A percentile compares a stretch with the other conserved stretches of the same genome.
phyloP scores from a whole-genome alignment of 2,329 filamentous ascomycete species.

The Tolypocladium album region DNA sequence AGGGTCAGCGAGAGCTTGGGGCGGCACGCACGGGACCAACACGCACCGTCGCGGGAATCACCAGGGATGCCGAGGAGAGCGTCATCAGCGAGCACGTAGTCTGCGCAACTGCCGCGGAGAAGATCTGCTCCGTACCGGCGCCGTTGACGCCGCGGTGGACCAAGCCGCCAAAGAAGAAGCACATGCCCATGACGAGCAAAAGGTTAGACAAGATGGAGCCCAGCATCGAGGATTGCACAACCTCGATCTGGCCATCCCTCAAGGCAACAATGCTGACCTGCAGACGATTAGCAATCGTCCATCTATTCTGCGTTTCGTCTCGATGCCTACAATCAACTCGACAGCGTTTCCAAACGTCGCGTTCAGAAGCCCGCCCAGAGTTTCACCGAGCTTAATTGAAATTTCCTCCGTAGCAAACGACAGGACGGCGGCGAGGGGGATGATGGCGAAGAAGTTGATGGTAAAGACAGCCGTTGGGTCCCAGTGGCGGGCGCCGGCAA shows the following conservation, averaged over 20 bases:
- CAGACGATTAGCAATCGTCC: conserved; percentile 1
- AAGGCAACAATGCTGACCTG: conserved; percentile 90
- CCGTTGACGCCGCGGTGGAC: conserved; percentile 47
- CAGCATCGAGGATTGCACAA: conserved; percentile 97
- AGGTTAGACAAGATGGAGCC: conserved; percentile 93
- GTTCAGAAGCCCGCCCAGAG: conserved; percentile 62
- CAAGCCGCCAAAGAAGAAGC: conserved; percentile 66
- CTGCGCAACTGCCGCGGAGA: conserved; percentile 67
- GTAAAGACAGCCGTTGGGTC: conserved; percentile 58
- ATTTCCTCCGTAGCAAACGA: conserved; percentile 74
- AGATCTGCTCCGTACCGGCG: conserved; percentile 54
- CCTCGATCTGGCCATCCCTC: conserved; percentile 74
- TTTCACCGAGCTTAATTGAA: conserved; percentile 60
- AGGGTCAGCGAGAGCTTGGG: background rate
- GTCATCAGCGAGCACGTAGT: conserved; percentile 69
- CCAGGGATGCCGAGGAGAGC: conserved; percentile 64
- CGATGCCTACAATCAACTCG: conserved; percentile 57
- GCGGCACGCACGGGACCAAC: background rate
- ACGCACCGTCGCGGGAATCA: conserved; percentile 60
- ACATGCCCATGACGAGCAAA: conserved; percentile 74
- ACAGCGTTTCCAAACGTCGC: conserved; percentile 74
- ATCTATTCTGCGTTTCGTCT: background rate
- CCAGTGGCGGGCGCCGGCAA: conserved; percentile 53
- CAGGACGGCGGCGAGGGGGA: conserved; percentile 62
- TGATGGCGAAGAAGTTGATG: conserved; percentile 73